These are phyloP conservation scores for Linderniella brevidens DNA, from an alignment of 257 asterid genomes.

Conservation along the genomic window DNA sequence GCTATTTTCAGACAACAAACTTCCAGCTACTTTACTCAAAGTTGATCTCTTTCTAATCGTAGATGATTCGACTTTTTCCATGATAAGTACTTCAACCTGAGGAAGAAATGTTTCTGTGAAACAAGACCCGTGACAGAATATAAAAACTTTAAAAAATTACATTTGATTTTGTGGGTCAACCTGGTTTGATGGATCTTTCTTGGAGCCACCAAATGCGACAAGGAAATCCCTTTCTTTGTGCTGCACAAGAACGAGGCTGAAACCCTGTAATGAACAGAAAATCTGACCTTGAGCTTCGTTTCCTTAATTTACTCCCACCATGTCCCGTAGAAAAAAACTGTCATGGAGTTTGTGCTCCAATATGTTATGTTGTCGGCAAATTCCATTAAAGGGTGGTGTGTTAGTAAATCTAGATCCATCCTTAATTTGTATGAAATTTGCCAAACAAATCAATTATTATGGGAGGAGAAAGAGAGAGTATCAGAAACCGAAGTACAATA, in stretches of 20 bases:
- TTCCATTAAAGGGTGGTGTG: too few relatives aligned
- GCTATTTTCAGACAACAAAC: slow-evolving; percentile 44
- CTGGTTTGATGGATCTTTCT: slow-evolving; percentile 91
- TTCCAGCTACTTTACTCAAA: slow-evolving; percentile 67
- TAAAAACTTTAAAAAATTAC: slow-evolving; percentile 8
- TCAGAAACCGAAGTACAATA: too few relatives aligned
- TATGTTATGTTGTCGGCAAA: too few relatives aligned
- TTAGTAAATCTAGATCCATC: too few relatives aligned
- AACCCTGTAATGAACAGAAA: slow-evolving; percentile 49
- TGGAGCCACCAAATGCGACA: slow-evolving; percentile 92
- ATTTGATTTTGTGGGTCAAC: slow-evolving; percentile 19
- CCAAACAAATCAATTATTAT: too few relatives aligned
- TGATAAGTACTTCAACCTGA: slow-evolving; percentile 80
- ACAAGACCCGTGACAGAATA: slow-evolving; percentile 5
- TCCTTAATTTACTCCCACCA: too few relatives aligned
- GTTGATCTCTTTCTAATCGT: slow-evolving; percentile 58
- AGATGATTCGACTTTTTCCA: slow-evolving; percentile 71
- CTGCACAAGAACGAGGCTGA: slow-evolving; percentile 86
- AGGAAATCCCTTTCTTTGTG: slow-evolving; percentile 87
- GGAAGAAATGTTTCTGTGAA: slow-evolving; percentile 6
- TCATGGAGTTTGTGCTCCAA: too few relatives aligned
- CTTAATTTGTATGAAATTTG: too few relatives aligned
- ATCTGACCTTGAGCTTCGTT: not conserved
- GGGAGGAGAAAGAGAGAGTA: too few relatives aligned
- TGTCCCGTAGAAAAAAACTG: too few relatives aligned